Base-by-base conservation (phyloP, 1,139 yeast genomes). In the Yamadazyma dendronema region DNA sequence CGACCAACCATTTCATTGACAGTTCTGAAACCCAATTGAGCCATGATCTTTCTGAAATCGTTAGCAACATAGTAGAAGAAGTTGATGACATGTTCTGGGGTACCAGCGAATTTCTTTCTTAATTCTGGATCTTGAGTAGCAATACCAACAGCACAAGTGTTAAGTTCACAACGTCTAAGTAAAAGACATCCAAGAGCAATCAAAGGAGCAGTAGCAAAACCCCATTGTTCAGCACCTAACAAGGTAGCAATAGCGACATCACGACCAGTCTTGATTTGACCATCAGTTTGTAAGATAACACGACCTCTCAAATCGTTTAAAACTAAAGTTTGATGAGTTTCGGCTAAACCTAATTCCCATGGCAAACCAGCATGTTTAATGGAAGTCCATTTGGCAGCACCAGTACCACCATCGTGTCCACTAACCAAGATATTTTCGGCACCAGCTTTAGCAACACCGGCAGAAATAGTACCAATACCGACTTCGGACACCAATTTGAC, bases 331-430 rank as follows among this genome's bases (percentile, higher is more conserved):
- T 92, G 98, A 59, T 92, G 98, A 16, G 97, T 86, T 70, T 92
- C 98, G 39, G 97, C 97, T 50, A 92, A 77, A 59, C 98, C 98
- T 52, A 92, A 77, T 66, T 92, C 98, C 98, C 98, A 92, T 36
- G 98, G 97, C 51, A 92, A 76, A 65, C 97, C 97, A 38, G 98
- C 97, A 59, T 89, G 83, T 63, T 90, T 90, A 62, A 92, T 88
- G 57, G 96, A 92, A 22, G 97, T 90, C 87, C 95, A 87, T 63
- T 95, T 81, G 40, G 97, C 92, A 40, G 97, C 97, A 82, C 98
- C 98, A 45, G 98, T 92, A 74, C 98, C 98, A 79, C 98, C 98
- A 64, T 90, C 97, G 59, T 94, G 97, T 56, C 97, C 97, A 44
- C 96, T 86, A 50, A 92, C 87, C 58, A 90, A 75, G 54, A 92